phyloP scores from a whole-genome alignment of 768 basidiomycete species.

The Rhizopogon sp. region DNA sequence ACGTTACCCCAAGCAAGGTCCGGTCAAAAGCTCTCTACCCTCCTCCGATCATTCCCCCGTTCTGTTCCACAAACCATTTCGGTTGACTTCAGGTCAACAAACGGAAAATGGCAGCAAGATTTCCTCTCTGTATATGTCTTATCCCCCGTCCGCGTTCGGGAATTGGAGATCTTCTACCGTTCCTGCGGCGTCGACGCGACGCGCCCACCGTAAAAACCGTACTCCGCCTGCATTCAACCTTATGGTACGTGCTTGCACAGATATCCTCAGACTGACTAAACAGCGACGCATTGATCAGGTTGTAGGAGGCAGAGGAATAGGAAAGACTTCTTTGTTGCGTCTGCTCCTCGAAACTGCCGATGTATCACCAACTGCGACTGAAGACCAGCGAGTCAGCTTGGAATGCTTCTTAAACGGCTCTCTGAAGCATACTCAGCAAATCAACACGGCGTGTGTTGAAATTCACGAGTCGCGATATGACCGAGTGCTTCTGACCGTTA shows the following conservation, averaged over 20 bases:
- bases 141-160: slow-evolving; percentile 60
- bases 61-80: slow-evolving; percentile 83
- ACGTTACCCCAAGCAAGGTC: slow-evolving; percentile 52
- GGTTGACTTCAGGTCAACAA: slow-evolving; percentile 37
- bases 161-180: slow-evolving; percentile 38
- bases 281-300: slow-evolving; percentile 42
- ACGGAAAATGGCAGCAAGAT: slow-evolving; percentile 45
- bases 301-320: slow-evolving; percentile 74
- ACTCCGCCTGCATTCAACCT: slow-evolving; percentile 79
- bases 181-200: slow-evolving; percentile 37
- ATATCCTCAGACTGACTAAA: background rate
- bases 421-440: slow-evolving; percentile 54
- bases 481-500: slow-evolving; percentile 71
- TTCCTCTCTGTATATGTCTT: slow-evolving; percentile 66
- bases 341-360: slow-evolving; percentile 82
- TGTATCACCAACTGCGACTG: slow-evolving; percentile 70
- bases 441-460: slow-evolving; percentile 70
- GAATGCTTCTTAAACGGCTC: slow-evolving; percentile 60
- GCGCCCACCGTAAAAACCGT: slow-evolving; percentile 60
- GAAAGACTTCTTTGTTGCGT: slow-evolving; percentile 80
- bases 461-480: slow-evolving; percentile 83
- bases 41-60: slow-evolving; percentile 49
- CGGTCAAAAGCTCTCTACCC: slow-evolving; percentile 63
- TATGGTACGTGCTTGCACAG: slow-evolving; percentile 50
- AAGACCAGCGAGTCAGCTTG: slow-evolving; percentile 63